Evolutionary conservation across 768 basidiomycete species (phyloP).

Genomic region (Chalciporus pseudorubinellus): DNA sequence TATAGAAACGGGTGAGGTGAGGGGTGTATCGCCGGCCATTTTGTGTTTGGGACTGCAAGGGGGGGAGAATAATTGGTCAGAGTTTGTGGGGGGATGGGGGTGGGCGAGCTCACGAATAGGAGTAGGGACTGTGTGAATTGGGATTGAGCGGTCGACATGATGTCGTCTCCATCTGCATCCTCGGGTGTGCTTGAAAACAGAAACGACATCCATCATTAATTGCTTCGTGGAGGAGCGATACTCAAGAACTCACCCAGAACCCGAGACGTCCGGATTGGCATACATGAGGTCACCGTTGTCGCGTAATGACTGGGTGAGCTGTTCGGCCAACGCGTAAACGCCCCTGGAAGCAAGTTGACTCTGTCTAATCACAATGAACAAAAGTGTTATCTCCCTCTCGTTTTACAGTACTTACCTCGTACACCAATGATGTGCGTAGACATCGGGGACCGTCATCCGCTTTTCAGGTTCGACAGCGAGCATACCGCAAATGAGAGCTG

Average conservation of each 20-base stretch:
- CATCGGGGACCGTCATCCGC: conserved; percentile 62
- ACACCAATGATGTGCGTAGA: conserved; percentile 70
- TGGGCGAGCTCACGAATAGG: conserved; percentile 65
- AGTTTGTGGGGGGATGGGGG: background rate
- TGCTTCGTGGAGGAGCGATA: background rate
- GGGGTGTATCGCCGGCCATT: conserved; percentile 69
- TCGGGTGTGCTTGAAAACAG: conserved; percentile 18
- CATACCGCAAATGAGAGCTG: conserved; percentile 76
- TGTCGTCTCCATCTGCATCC: conserved; percentile 56
- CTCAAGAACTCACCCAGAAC: conserved; percentile 28
- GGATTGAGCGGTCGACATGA: conserved; percentile 59
- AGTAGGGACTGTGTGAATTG: conserved; percentile 81
- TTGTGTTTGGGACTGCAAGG: conserved; percentile 75
- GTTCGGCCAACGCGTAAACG: conserved; percentile 57
- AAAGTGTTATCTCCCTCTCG: background rate
- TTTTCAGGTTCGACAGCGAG: conserved; percentile 66
- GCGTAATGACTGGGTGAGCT: conserved; percentile 66
- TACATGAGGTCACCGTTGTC: conserved; percentile 72
- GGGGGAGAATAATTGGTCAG: too few relatives aligned
- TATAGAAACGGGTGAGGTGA: conserved; percentile 80
- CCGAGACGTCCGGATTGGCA: conserved; percentile 53
- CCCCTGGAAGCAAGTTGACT: conserved; percentile 64
- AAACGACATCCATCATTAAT: background rate
- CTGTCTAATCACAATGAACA: conserved; percentile 41
- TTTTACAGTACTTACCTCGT: conserved; percentile 45